These are phyloP conservation scores for Dryadomyces quercivorus DNA, from an alignment of 2,329 filamentous ascomycete species.

Conservation along the genomic window DNA sequence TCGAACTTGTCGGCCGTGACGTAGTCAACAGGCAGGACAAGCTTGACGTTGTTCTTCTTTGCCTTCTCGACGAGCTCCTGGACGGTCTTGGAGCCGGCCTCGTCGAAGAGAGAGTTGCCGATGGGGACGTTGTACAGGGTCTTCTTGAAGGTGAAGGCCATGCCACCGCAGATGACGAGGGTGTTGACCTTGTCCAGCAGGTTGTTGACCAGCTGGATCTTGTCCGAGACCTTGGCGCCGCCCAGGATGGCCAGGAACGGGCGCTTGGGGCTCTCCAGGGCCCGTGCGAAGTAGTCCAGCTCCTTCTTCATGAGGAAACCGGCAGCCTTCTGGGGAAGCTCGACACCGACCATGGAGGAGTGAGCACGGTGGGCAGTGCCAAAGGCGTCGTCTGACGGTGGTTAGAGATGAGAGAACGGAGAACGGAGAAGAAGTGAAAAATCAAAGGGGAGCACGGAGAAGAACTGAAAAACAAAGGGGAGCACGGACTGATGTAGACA, in stretches of 20 bases:
- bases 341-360: conserved; percentile 97
- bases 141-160: conserved; percentile 99
- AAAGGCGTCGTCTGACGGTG: conserved; percentile 74
- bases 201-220: conserved; percentile 99
- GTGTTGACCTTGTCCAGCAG: conserved; percentile 95
- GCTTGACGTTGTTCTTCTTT: conserved; percentile 89
- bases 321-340: conserved; percentile 91
- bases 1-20: conserved; percentile 92
- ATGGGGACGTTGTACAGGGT: conserved; percentile 85
- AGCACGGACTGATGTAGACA: conserved; percentile 77
- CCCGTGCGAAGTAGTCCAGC: conserved; percentile 97
- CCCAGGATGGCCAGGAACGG: conserved; percentile 98
- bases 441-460: conserved; percentile 36
- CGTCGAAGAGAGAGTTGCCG: conserved; percentile 83
- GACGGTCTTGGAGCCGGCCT: conserved; percentile 87
- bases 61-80: conserved; percentile 83
- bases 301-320: conserved; percentile 99
- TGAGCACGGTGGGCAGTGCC: conserved; percentile 96
- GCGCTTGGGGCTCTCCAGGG: conserved; percentile 81
- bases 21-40: conserved; percentile 91
- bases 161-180: conserved; percentile 89
- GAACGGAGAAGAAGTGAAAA: too few relatives aligned
- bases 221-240: conserved; percentile 97
- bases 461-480: not conserved
- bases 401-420: conserved; percentile 14